A percentile compares a stretch with the other conserved stretches of the same genome.
phyloP scores from a whole-genome alignment of 164 flowering plant genomes.

The Buxus sempervirens region DNA sequence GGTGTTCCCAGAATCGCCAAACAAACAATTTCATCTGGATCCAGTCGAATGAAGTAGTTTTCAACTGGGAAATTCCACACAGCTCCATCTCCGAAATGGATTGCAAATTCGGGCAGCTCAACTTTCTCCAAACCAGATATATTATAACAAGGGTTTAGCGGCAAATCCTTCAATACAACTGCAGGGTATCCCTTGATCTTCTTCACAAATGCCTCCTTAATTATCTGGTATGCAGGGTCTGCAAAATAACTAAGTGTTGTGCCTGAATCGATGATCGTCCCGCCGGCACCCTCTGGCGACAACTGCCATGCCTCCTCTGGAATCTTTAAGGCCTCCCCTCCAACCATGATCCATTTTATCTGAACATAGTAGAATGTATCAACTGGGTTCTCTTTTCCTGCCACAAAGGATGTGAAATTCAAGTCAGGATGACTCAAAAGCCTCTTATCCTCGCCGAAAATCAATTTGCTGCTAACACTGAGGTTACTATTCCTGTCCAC shows the following conservation, averaged over 20 bases:
- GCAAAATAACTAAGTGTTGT: conserved; percentile 86
- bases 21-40: conserved; percentile 65
- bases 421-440: conserved; percentile 48
- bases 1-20: conserved; percentile 78
- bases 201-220: conserved; percentile 64
- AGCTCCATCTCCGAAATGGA: conserved; percentile 70
- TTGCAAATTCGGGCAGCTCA: conserved; percentile 70
- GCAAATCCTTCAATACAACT: conserved; percentile 41
- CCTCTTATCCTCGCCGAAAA: conserved; percentile 73
- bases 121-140: conserved; percentile 62
- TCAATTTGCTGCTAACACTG: conserved; percentile 81
- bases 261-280: conserved; percentile 90
- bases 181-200: conserved; percentile 48
- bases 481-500: conserved; percentile 77
- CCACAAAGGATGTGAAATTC: conserved; percentile 67
- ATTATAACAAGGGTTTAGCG: conserved; percentile 79
- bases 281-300: conserved; percentile 60
- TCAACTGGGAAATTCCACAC: conserved; percentile 87
- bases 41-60: conserved; percentile 74
- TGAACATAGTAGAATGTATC: conserved; percentile 87
- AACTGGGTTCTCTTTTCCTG: conserved; percentile 53
- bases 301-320: conserved; percentile 65
- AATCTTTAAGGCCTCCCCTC: conserved; percentile 59
- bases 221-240: conserved; percentile 64
- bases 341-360: conserved; percentile 65